Base-by-base conservation (phyloP, 1,284 basidiomycete genomes). In the Cutaneotrichosporon spelunceum region DNA sequence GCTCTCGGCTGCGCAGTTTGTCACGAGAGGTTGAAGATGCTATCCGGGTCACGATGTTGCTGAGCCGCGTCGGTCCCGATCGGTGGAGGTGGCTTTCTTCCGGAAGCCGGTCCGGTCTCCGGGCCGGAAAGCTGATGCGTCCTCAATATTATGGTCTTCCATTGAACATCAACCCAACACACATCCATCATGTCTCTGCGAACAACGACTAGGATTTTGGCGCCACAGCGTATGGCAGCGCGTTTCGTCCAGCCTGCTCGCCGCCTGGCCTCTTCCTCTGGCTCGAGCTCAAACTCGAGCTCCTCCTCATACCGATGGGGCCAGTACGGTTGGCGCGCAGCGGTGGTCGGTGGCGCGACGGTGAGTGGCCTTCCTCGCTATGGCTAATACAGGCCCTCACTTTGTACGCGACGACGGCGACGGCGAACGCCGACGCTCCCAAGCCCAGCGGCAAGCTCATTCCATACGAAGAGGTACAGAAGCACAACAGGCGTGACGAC, bases 401-500 rank as follows among this genome's bases (percentile, higher is more conserved):
- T 10, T 48, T 59, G 23, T 61, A 53, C 34, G 44, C 48, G 19
- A n/a, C 52, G 10, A 42, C 45, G 13, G 24, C 52, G 6, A 39
- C 54, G 3, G 27, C 53, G 23, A 42, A 24, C 47, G 48, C 52
- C 26, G 61, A 62, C 21, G 53, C 53, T 13, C 6, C 14, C 39
- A 39, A 45, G 44, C 14, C 8, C 39, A 79, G 63, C 88, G 94
- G 60, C 93, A 92, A 6, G 87, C 89, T 79, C 23, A 80, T 84
- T 53, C 69, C 78, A 26, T 82, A 73, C 68, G 74, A 80, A 6
- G 83, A 86, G 66, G 82, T 86, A 5, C 78, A 80, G 68, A 81
- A 82, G 70, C 84, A 87, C 73, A 82, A 79, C 64, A 78, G 71
- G 27, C 66, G 68, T 27, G 81, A 82, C 24, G 80, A 80, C 53